Conservation (phyloP, 352 stramenopile species). For the Aphanomyces stellatus region DNA sequence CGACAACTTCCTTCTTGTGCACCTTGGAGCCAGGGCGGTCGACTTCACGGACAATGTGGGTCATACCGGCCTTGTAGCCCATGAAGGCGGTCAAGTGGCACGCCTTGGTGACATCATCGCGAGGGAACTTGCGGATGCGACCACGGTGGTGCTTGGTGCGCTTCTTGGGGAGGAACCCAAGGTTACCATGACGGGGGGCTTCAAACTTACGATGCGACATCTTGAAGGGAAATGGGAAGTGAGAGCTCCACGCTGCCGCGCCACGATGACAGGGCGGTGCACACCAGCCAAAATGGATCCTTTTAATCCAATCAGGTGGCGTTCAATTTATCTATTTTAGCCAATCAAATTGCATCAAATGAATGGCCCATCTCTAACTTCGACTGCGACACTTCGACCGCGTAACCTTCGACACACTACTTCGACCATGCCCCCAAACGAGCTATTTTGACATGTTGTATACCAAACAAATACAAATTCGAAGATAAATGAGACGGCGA, state of each 20-base stretch:
- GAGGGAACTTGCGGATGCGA: conserved; percentile 98
- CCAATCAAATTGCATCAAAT: not conserved
- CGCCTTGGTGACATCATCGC: conserved; percentile 93
- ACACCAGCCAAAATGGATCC: conserved; percentile 12
- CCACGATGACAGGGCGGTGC: not conserved
- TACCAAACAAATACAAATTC: too few relatives aligned
- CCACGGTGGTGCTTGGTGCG: conserved; percentile 98
- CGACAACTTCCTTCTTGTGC: conserved; percentile 99
- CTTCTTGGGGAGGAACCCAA: conserved; percentile 99
- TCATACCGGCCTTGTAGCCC: conserved; percentile 99
- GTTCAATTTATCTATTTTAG: not conserved
- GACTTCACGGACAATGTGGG: conserved; percentile 98
- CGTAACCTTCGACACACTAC: not conserved
- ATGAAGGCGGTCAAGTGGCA: conserved; percentile 99
- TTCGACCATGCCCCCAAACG: too few relatives aligned
- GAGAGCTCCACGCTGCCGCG: not conserved
- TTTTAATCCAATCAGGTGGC: not conserved
- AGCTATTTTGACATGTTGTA: not conserved
- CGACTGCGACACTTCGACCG: not conserved
- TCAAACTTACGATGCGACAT: conserved; percentile 99
- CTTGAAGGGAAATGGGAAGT: conserved; percentile 22
- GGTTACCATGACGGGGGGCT: conserved; percentile 93
- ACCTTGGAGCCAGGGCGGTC: conserved; percentile 98
- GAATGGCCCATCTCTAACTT: not conserved
- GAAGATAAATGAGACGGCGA: too few relatives aligned